Base-by-base conservation (phyloP, 2,329 filamentous ascomycete genomes). In the Aspergillus carbonarius region DNA sequence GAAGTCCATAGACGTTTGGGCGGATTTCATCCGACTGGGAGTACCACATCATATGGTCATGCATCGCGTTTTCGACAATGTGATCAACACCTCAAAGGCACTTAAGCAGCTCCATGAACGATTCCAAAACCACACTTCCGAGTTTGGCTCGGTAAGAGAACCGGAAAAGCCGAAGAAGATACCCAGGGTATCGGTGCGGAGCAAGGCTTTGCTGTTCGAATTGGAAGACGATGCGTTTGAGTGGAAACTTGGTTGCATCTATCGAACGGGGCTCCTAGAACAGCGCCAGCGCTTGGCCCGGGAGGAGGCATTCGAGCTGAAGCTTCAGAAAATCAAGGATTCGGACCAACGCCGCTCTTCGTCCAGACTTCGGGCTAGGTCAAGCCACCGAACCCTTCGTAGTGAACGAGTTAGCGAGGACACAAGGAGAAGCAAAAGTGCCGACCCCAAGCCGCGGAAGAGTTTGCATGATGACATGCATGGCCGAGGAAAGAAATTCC, bases 141-240 rank as follows among this genome's bases (percentile, higher is more conserved):
- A 96, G 61, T 96, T 96, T 71, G 88, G 96, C 35, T 81, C 96
- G 2, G 87, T 90, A 15, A 97, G 96, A 75, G 83, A 84, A 9
- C 92, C 95, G 0, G 92, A 96, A 74, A 88, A 84, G 0, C 92
- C 96, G 0, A 98, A 96, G 72, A 81, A 85, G 47, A 87, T 99
- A 0, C 95, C 95, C 1, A 93, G 91, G 70, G 81, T 99, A 20
- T 93, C 92, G 0, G 65, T 99, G 9, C 86, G 92, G 53, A 89
- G 89, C 55, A 90, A 90, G 67, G 90, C 90, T 5, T 81, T 99
- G 23, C 78, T 96, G 2, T 93, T 99, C 59, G 93, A 98, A 70
- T 82, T 99, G 35, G 95, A 99, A 76, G 95, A 99, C 72, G 93
- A 95, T 51, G 89, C 91, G 0, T 99, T 99, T 69, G 95, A 99